Base-by-base conservation (phyloP, 2,329 filamentous ascomycete species). In the Aureobasidium vineae region DNA sequence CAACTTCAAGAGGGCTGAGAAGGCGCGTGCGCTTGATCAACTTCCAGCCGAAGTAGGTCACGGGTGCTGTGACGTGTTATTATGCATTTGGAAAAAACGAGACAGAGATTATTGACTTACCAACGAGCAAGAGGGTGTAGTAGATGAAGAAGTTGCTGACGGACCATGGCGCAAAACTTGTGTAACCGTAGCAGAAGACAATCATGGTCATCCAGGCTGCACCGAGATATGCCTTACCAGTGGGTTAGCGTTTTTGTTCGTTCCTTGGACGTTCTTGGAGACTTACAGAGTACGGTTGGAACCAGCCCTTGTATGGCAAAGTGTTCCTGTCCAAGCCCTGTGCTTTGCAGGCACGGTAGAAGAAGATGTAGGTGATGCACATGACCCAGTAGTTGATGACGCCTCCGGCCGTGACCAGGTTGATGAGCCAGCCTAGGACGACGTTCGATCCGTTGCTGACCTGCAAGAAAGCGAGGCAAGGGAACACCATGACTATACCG, bases 321-420 rank as follows among this genome's bases (percentile, higher is more conserved):
- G 75, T 76, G 11, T 73, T 77, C 66, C 87, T 84, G 74, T 84
- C 80, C 54, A 85, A 53, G 1, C 79, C 79, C 69, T 85, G 83
- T 0, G 77, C 82, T 70, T 81, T 78, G 71, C 77, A 78, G 6
- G 85, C 85, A 50, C 80, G 79, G 77, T 85, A 82, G 78, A 86
- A 88, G 72, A 77, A 82, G 67, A 86, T 78, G 74, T 85, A 87
- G n/a, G 84, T 87, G 31, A 83, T 73, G 59, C 78, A 78, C 78
- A 87, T 86, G 73, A 84, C 80, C 68, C 88, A 81, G 75, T 86
- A 89, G 77, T 87, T 85, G 74, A 89, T 87, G 70, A 86, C 80
- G 59, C 82, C 81, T 31, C 80, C 82, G 3, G 81, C 84, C 2
- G 83, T 86, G 72, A 85, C 82, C 10, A 87, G 77, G 68, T 80